Evolutionary conservation across 1,284 basidiomycete genomes (phyloP).

Genomic region (Microbotryum scabiosae): DNA sequence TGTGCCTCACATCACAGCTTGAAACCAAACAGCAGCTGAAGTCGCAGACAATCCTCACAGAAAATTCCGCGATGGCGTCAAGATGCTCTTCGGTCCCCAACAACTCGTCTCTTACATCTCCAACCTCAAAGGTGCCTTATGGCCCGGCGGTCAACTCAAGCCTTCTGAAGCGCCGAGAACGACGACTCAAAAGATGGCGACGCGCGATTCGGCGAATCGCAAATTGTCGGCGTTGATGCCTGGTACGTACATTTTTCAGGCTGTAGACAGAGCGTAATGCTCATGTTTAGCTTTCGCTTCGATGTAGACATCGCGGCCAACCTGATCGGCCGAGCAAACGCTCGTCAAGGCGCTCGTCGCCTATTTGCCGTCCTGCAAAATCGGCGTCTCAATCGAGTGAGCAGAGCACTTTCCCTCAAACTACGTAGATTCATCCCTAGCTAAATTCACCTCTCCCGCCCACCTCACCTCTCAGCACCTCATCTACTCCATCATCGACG

Average conservation of each 20-base stretch:
- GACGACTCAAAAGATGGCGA: constrained; percentile 64
- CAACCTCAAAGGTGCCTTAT: constrained; percentile 62
- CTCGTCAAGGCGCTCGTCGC: constrained; percentile 76
- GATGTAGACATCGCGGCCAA: constrained; percentile 77
- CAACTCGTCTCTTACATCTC: constrained; percentile 59
- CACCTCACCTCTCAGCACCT: constrained; percentile 58
- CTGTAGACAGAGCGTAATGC: neutral
- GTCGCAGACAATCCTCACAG: constrained; percentile 43
- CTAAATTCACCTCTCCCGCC: too few species aligned
- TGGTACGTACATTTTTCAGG: constrained; percentile 50
- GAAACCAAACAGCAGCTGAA: neutral
- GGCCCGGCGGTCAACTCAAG: constrained; percentile 71
- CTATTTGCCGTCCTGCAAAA: constrained; percentile 91
- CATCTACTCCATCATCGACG: constrained; percentile 74
- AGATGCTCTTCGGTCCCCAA: constrained; percentile 54
- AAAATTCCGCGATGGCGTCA: constrained; percentile 73
- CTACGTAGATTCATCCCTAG: constrained; percentile 31
- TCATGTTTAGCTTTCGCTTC: neutral
- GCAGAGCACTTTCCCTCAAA: neutral
- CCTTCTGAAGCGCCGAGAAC: constrained; percentile 57
- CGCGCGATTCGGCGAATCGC: constrained; percentile 72
- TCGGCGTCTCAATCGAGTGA: constrained; percentile 59
- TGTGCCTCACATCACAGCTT: neutral
- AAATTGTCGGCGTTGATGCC: constrained; percentile 84
- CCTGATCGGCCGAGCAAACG: constrained; percentile 90